Conservation (phyloP, 305 asterid genomes). For the Rubia balearica region DNA sequence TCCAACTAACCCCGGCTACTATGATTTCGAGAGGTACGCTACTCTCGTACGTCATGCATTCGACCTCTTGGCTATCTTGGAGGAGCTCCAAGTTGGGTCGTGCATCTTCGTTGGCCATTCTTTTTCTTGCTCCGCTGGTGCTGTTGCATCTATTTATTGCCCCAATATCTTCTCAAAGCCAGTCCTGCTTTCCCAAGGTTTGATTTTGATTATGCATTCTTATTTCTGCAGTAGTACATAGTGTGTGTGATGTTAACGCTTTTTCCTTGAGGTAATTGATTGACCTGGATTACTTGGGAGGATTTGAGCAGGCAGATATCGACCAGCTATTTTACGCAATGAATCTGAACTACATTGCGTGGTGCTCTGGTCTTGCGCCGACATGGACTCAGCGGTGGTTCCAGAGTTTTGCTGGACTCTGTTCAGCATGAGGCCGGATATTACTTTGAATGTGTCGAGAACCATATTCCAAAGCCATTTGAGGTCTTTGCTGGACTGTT, state of each 20-base stretch:
- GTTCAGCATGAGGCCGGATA: slow-evolving; percentile 23
- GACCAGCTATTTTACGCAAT: slow-evolving; percentile 9
- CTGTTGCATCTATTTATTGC: not conserved
- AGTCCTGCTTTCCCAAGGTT: not conserved
- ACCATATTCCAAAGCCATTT: slow-evolving; percentile 19
- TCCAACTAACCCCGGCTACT: not conserved
- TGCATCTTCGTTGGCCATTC: not conserved
- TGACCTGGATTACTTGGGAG: slow-evolving; percentile 23
- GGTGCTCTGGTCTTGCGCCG: slow-evolving; percentile 23
- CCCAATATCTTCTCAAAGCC: not conserved
- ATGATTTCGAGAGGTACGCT: not conserved
- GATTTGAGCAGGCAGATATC: slow-evolving; percentile 20
- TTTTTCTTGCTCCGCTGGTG: not conserved
- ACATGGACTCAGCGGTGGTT: slow-evolving; percentile 15
- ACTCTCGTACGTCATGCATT: not conserved
- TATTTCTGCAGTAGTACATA: not conserved
- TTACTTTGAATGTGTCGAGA: slow-evolving; percentile 12
- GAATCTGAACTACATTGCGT: not conserved
- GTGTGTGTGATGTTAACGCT: not conserved
- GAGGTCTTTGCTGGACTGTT: slow-evolving; percentile 12
- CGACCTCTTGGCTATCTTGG: not conserved
- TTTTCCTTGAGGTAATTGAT: slow-evolving; percentile 13
- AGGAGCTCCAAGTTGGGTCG: not conserved
- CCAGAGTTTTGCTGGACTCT: slow-evolving; percentile 23
- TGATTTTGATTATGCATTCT: not conserved